A percentile compares a stretch with the other conserved stretches of the same genome.
These are phyloP conservation scores for Epicoccum nigrum DNA, from an alignment of 2,329 filamentous ascomycete genomes.

Conservation along the genomic window DNA sequence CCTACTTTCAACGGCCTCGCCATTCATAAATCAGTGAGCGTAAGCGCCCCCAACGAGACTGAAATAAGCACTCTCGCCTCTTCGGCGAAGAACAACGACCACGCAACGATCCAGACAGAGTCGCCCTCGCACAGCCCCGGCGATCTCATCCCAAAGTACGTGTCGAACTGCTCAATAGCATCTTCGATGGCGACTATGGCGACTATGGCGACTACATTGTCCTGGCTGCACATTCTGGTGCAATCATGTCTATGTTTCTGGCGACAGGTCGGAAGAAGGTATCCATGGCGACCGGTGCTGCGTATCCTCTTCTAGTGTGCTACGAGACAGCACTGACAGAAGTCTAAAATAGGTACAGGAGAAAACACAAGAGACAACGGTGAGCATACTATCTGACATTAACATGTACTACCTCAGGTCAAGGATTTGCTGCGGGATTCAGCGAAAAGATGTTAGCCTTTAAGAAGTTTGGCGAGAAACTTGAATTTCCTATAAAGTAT, in stretches of 20 bases:
- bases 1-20: slow-evolving; percentile 3
- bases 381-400: too few relatives aligned
- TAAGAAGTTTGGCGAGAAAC: too few relatives aligned
- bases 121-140: slow-evolving; percentile 21
- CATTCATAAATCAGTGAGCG: slow-evolving; percentile 28
- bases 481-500: too few relatives aligned
- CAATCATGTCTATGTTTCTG: slow-evolving; percentile 58
- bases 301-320: slow-evolving; percentile 22
- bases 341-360: too few relatives aligned
- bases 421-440: too few relatives aligned
- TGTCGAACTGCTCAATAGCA: slow-evolving; percentile 52
- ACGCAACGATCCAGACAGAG: slow-evolving; percentile 24
- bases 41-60: slow-evolving; percentile 24
- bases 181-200: slow-evolving; percentile 53
- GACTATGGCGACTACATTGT: slow-evolving; percentile 54
- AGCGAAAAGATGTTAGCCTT: too few relatives aligned
- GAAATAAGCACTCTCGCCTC: slow-evolving; percentile 8
- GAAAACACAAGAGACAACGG: too few relatives aligned
- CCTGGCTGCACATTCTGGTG: slow-evolving; percentile 62
- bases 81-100: slow-evolving; percentile 21
- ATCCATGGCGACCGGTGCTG: slow-evolving; percentile 18
- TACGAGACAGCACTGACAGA: too few relatives aligned
- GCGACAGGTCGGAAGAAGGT: slow-evolving; percentile 52
- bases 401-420: too few relatives aligned
- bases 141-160: slow-evolving; percentile 22